phyloP scores from a whole-genome alignment of 345 rosid genomes.

The Diplotaxis tenuifolia region DNA sequence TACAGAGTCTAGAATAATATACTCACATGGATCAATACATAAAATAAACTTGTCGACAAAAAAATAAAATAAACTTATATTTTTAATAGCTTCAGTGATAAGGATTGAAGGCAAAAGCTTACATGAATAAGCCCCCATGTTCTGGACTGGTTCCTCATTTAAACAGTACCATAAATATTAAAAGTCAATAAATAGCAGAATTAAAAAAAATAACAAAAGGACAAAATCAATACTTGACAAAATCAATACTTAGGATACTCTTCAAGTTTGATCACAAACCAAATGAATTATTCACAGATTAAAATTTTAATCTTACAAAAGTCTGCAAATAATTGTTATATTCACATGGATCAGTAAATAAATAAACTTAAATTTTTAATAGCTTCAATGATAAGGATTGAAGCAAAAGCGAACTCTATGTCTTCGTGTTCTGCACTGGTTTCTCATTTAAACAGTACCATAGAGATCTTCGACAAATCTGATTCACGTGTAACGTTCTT shows the following conservation, averaged over 20 bases:
- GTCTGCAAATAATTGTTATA: constrained; percentile 31
- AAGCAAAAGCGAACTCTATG: constrained; percentile 15
- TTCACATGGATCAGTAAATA: constrained; percentile 34
- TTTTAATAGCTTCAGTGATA: constrained; percentile 15
- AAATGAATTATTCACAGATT: no score
- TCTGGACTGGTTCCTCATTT: constrained; percentile 25
- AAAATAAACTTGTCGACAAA: background rate
- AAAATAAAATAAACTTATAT: constrained; percentile 8
- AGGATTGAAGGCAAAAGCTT: constrained; percentile 17
- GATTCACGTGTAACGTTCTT: background rate
- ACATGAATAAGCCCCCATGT: constrained; percentile 13
- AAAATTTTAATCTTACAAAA: background rate
- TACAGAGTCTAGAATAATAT: constrained; percentile 19
- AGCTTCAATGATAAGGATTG: constrained; percentile 25
- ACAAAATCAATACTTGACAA: no score
- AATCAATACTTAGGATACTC: no score
- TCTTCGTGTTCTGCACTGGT: constrained; percentile 11
- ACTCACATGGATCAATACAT: constrained; percentile 32
- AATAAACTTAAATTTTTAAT: background rate
- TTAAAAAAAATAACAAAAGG: no score
- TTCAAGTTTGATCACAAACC: no score
- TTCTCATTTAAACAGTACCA: constrained; percentile 31
- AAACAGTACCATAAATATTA: constrained; percentile 26
- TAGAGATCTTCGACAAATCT: constrained; percentile 36
- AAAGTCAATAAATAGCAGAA: no score